These are phyloP conservation scores for Noccaea bulbosa DNA, from an alignment of 345 rosid genomes.

Conservation along the genomic window DNA sequence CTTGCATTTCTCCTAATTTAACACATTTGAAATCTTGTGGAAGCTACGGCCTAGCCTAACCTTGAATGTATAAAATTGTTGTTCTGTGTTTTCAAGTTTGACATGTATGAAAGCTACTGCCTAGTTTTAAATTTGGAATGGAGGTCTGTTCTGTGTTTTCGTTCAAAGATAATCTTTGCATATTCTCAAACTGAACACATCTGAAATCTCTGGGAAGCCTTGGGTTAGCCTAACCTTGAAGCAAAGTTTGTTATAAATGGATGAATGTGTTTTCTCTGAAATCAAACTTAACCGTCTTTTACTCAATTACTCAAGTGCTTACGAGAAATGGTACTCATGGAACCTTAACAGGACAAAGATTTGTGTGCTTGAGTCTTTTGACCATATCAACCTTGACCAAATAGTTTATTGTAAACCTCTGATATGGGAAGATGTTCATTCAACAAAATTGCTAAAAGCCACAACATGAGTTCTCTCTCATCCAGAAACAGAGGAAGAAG, in stretches of 20 bases:
- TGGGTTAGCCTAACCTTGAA: not conserved
- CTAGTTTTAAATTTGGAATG: too few species aligned
- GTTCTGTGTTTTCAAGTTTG: too few species aligned
- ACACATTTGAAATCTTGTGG: not conserved
- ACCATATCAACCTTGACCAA: not conserved
- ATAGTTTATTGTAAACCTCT: too few species aligned
- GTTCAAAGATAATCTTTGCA: not conserved
- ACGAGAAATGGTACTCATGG: not conserved
- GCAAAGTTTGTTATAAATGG: not conserved
- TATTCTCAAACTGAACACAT: not conserved
- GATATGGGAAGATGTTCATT: not conserved
- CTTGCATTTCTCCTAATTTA: not conserved
- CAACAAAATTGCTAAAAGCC: slow-evolving; percentile 14
- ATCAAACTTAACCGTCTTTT: not conserved
- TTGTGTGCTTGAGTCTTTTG: not conserved
- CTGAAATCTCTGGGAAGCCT: not conserved
- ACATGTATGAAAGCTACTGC: too few species aligned
- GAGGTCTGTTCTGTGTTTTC: too few species aligned
- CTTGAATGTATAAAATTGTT: not conserved
- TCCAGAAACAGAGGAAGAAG: slow-evolving; percentile 1
- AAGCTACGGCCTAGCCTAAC: not conserved
- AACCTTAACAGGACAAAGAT: not conserved
- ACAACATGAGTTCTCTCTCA: not conserved
- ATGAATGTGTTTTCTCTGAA: not conserved
- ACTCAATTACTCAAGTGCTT: not conserved